Percentiles rank a stretch among this genome's conserved stretches.
These are phyloP conservation scores for Calonectria pseudoreteaudii DNA, from an alignment of 2,329 filamentous ascomycete species.

Conservation along the genomic window DNA sequence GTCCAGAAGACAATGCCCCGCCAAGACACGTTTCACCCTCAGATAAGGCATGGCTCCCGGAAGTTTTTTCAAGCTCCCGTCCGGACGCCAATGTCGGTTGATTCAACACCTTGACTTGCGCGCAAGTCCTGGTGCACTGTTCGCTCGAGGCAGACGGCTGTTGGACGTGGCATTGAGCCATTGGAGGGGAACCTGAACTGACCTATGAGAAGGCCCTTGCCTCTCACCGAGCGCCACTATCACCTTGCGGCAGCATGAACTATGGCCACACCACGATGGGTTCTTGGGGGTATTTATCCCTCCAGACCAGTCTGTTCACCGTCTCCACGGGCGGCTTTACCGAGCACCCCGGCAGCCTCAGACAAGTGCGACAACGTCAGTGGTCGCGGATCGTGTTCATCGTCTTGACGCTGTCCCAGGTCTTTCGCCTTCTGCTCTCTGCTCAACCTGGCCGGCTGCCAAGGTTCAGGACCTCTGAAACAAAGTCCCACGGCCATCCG, in stretches of 20 bases:
- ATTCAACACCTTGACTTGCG: conserved; percentile 24
- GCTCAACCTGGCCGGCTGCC: conserved; percentile 3
- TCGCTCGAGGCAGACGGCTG: conserved; percentile 36
- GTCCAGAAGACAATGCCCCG: conserved; percentile 8
- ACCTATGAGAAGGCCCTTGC: conserved; percentile 30
- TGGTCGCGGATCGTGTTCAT: background rate
- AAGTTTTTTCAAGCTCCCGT: background rate
- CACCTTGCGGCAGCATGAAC: conserved; percentile 39
- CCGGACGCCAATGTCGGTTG: background rate
- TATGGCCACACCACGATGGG: conserved; percentile 24
- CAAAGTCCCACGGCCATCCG: conserved; percentile 1
- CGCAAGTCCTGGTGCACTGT: conserved; percentile 29
- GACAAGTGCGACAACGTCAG: conserved; percentile 11
- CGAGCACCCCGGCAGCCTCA: conserved; percentile 15
- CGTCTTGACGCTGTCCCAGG: background rate
- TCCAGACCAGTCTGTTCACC: conserved; percentile 7
- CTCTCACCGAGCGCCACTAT: conserved; percentile 40
- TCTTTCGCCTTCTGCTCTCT: background rate
- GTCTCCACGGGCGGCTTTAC: conserved; percentile 15
- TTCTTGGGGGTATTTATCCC: background rate
- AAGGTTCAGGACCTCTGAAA: background rate
- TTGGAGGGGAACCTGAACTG: conserved; percentile 27
- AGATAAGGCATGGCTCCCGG: conserved; percentile 24
- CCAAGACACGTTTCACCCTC: conserved; percentile 25
- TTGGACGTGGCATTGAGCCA: conserved; percentile 38